These are phyloP conservation scores for Penicillium brevicompactum DNA, from an alignment of 2,329 filamentous ascomycete genomes.

Conservation along the genomic window DNA sequence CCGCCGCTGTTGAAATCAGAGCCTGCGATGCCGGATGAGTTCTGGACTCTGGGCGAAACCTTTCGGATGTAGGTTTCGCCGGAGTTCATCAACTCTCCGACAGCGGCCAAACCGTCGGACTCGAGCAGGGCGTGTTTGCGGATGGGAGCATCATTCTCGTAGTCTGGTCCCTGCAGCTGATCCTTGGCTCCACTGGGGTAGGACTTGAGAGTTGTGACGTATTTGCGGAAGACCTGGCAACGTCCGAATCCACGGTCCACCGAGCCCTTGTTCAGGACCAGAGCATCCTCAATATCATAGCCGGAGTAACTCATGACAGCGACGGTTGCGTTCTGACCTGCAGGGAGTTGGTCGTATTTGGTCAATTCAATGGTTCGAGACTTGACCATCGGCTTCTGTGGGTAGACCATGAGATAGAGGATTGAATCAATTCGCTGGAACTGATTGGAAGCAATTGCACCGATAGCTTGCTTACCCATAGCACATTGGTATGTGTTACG, in stretches of 20 bases:
- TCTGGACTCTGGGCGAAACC: slow-evolving; percentile 76
- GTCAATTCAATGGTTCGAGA: slow-evolving; percentile 95
- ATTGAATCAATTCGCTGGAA: slow-evolving; percentile 96
- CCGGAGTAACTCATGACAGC: slow-evolving; percentile 99
- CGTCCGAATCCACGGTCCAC: slow-evolving; percentile 93
- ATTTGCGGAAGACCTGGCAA: slow-evolving; percentile 98
- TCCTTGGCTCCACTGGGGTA: slow-evolving; percentile 79
- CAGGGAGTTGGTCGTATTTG: slow-evolving; percentile 95
- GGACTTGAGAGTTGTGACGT: slow-evolving; percentile 79
- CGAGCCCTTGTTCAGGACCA: slow-evolving; percentile 95
- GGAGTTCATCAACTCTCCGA: slow-evolving; percentile 75
- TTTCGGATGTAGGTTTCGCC: slow-evolving; percentile 93
- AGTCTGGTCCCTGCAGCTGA: slow-evolving; percentile 63
- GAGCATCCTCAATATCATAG: slow-evolving; percentile 98
- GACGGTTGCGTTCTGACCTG: slow-evolving; percentile 94
- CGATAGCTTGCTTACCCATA: slow-evolving; percentile 99
- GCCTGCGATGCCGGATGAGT: slow-evolving; percentile 65
- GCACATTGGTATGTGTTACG: slow-evolving; percentile 99
- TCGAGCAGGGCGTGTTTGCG: slow-evolving; percentile 75
- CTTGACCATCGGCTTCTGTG: slow-evolving; percentile 96
- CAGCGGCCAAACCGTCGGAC: slow-evolving; percentile 82
- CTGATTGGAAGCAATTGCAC: slow-evolving; percentile 96
- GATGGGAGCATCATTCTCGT: slow-evolving; percentile 62
- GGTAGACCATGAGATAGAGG: slow-evolving; percentile 95
- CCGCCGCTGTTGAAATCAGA: slow-evolving; percentile 57